These are phyloP conservation scores for Globisporangium megalacanthum DNA, from an alignment of 352 stramenopile species.

Conservation along the genomic window DNA sequence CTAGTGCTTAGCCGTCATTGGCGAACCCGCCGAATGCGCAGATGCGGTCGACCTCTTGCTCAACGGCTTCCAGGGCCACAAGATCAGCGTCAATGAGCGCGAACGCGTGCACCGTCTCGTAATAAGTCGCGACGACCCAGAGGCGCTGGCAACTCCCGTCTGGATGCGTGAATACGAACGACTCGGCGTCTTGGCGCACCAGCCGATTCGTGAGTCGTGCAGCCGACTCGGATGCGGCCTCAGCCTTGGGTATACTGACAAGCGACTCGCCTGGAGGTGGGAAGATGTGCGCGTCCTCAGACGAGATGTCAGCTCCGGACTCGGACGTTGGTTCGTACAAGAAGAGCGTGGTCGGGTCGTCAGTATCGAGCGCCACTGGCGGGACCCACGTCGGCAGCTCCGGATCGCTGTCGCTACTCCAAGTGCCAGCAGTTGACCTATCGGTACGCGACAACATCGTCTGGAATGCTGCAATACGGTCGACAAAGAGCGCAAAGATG, in stretches of 20 bases:
- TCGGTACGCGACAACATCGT: constrained; percentile 9
- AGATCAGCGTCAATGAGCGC: constrained; percentile 25
- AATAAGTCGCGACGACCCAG: constrained; percentile 44
- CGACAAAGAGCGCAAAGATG: constrained; percentile 26
- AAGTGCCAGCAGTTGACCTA: not conserved
- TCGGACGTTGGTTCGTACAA: constrained; percentile 22
- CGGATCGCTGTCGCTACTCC: not conserved
- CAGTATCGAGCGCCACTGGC: constrained; percentile 30
- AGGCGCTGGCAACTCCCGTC: constrained; percentile 13
- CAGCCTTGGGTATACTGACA: not conserved
- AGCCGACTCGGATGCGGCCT: not conserved
- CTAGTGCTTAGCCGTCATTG: not conserved
- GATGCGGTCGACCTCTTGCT: constrained; percentile 33
- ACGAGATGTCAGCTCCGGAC: constrained; percentile 34
- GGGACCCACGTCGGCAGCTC: constrained; percentile 31
- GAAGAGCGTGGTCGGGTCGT: constrained; percentile 34
- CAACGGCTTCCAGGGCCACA: constrained; percentile 26
- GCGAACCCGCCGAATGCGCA: constrained; percentile 23
- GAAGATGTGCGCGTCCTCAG: constrained; percentile 39
- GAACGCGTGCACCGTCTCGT: constrained; percentile 37
- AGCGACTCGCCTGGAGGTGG: constrained; percentile 14
- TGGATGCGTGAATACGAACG: constrained; percentile 7
- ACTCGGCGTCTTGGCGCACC: constrained; percentile 35
- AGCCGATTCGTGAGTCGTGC: constrained; percentile 7
- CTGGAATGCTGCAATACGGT: constrained; percentile 24